These are phyloP conservation scores for Emergomyces pasteurianus DNA, from an alignment of 2,329 filamentous ascomycete species.

Conservation along the genomic window DNA sequence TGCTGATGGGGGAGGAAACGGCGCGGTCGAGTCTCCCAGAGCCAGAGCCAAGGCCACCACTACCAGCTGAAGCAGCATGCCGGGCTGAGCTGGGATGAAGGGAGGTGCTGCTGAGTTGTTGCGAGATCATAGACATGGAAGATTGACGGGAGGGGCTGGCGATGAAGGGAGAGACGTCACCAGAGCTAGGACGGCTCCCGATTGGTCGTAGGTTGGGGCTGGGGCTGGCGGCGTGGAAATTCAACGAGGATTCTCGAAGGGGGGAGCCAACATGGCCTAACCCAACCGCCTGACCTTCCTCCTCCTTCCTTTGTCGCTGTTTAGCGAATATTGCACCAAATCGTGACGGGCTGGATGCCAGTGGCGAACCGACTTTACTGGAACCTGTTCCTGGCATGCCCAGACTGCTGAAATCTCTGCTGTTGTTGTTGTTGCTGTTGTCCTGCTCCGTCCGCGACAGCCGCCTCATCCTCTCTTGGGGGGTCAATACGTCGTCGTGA, in stretches of 20 bases:
- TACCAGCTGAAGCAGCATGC: conserved; percentile 21
- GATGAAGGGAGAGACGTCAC: conserved; percentile 40
- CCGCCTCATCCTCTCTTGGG: conserved; percentile 48
- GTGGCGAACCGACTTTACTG: conserved; percentile 43
- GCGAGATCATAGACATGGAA: conserved; percentile 50
- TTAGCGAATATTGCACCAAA: conserved; percentile 49
- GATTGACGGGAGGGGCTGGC: conserved; percentile 45
- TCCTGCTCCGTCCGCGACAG: conserved; percentile 48
- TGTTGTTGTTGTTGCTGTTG: conserved; percentile 28
- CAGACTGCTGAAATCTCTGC: conserved; percentile 38
- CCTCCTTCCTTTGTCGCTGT: conserved; percentile 40
- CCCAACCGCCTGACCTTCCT: conserved; percentile 36
- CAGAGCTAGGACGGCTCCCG: conserved; percentile 34
- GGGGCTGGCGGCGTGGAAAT: conserved; percentile 32
- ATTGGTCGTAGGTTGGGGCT: conserved; percentile 39
- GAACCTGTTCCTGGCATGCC: conserved; percentile 38
- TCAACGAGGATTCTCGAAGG: conserved; percentile 48
- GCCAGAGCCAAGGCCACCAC: conserved; percentile 9
- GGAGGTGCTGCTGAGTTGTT: conserved; percentile 39
- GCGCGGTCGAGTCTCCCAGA: conserved; percentile 28
- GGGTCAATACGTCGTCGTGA: conserved; percentile 51
- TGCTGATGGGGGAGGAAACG: conserved; percentile 34
- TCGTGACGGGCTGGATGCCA: conserved; percentile 49
- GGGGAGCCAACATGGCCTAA: conserved; percentile 55
- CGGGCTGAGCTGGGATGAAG: conserved; percentile 32